Percentiles rank a stretch among this genome's conserved stretches.
Conservation (phyloP, 805 yeast species). For the Lipomyces anomalus region DNA sequence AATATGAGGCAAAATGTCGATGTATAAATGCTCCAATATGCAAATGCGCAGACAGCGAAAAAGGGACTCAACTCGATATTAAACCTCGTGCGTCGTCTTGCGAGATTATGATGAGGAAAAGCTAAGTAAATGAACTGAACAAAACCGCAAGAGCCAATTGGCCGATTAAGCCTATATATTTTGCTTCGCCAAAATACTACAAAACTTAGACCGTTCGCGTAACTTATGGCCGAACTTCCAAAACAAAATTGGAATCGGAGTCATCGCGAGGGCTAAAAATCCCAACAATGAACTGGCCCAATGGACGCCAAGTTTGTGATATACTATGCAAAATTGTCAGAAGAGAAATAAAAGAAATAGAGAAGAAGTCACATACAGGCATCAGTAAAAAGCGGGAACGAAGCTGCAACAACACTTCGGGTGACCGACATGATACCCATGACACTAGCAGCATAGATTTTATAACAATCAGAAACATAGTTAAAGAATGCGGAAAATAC, state of each 20-base stretch:
- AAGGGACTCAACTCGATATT: no score
- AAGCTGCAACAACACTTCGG: slow-evolving; percentile 21
- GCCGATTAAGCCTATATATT: neutral
- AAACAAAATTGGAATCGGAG: slow-evolving; percentile 54
- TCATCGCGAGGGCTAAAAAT: slow-evolving; percentile 46
- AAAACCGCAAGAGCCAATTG: no score
- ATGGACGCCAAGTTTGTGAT: slow-evolving; percentile 43
- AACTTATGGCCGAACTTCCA: slow-evolving; percentile 44
- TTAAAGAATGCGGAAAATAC: slow-evolving; percentile 64
- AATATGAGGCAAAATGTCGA: no score
- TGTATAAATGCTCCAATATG: no score
- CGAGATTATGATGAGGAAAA: no score
- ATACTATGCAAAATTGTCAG: no score
- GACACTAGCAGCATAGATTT: slow-evolving; percentile 24
- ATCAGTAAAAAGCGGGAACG: slow-evolving; percentile 54
- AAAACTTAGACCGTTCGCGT: slow-evolving; percentile 29
- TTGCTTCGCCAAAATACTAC: neutral
- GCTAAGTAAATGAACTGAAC: no score
- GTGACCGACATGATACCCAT: slow-evolving; percentile 21
- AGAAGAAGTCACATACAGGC: slow-evolving; percentile 52
- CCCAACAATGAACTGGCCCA: slow-evolving; percentile 63
- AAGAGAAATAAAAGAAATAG: slow-evolving; percentile 63
- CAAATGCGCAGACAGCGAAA: no score
- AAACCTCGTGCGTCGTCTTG: no score
- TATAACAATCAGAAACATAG: slow-evolving; percentile 43